Percentiles rank a stretch among this genome's conserved stretches.
Conservation (phyloP, 2,329 filamentous ascomycete species). For the Calonectria multiphialidica region DNA sequence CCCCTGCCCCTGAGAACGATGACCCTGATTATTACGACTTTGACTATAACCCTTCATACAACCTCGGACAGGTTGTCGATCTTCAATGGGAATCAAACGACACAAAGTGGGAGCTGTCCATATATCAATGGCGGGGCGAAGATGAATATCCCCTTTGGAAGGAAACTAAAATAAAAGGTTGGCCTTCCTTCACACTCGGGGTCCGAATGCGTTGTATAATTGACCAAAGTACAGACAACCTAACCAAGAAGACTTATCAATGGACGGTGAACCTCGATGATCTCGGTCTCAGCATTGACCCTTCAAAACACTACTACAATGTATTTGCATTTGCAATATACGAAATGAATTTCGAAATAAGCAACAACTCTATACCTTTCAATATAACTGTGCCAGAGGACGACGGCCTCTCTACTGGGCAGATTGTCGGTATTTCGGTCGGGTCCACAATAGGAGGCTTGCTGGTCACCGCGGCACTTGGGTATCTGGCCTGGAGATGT, state of each 20-base stretch:
- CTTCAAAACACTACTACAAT: neutral
- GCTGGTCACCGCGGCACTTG: neutral
- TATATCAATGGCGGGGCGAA: neutral
- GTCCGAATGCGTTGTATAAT: neutral
- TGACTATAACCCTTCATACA: neutral
- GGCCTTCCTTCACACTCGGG: neutral
- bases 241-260: neutral
- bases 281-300: neutral
- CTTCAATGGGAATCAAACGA: neutral
- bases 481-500: neutral
- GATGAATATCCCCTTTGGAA: neutral
- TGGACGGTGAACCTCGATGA: neutral
- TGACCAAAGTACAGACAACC: neutral
- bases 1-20: neutral
- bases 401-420: neutral
- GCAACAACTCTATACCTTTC: neutral
- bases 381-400: neutral
- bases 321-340: neutral
- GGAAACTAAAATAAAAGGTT: neutral
- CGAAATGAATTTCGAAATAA: neutral
- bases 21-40: neutral
- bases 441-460: neutral
- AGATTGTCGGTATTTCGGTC: neutral
- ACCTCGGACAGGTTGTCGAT: neutral
- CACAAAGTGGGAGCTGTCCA: neutral